phyloP scores from a whole-genome alignment of 768 basidiomycete genomes.

The Fistulinella prunicolor region DNA sequence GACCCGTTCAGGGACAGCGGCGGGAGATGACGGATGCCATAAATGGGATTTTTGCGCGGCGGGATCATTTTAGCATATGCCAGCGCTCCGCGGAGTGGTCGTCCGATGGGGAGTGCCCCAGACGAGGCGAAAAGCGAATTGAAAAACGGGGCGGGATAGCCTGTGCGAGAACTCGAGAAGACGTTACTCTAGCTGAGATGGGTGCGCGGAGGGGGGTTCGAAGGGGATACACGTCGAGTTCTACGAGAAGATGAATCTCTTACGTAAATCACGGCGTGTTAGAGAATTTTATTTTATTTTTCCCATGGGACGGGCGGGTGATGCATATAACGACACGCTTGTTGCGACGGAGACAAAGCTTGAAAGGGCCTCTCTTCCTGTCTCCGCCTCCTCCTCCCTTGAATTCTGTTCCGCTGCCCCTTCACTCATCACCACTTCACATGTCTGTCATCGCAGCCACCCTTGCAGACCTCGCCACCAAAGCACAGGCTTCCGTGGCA shows the following conservation, averaged over 20 bases:
- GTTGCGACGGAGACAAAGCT: slow-evolving; percentile 25
- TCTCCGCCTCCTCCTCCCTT: background rate
- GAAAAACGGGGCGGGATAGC: background rate
- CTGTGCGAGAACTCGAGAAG: slow-evolving; percentile 12
- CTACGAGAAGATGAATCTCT: too few relatives aligned
- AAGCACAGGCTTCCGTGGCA: slow-evolving; percentile 21
- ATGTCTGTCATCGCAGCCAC: slow-evolving; percentile 31
- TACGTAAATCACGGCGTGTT: slow-evolving; percentile 20
- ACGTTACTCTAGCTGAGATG: too few relatives aligned
- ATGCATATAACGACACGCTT: slow-evolving; percentile 28
- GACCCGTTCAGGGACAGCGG: slow-evolving; percentile 25
- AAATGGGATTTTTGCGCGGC: slow-evolving; percentile 10
- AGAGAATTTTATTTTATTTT: slow-evolving; percentile 5
- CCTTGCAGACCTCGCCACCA: slow-evolving; percentile 27
- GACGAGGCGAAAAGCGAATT: background rate
- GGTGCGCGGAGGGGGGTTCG: background rate
- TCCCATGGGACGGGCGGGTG: slow-evolving; percentile 24
- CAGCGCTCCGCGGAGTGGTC: slow-evolving; percentile 22
- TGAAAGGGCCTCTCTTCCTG: background rate
- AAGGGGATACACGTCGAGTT: background rate
- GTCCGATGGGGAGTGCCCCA: background rate
- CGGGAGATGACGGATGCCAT: slow-evolving; percentile 11
- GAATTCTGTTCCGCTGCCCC: slow-evolving; percentile 4
- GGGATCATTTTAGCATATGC: slow-evolving; percentile 8
- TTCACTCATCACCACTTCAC: slow-evolving; percentile 17